phyloP scores from a whole-genome alignment of 108 stramenopile genomes.

The Pseudonitzschia delicatissima region DNA sequence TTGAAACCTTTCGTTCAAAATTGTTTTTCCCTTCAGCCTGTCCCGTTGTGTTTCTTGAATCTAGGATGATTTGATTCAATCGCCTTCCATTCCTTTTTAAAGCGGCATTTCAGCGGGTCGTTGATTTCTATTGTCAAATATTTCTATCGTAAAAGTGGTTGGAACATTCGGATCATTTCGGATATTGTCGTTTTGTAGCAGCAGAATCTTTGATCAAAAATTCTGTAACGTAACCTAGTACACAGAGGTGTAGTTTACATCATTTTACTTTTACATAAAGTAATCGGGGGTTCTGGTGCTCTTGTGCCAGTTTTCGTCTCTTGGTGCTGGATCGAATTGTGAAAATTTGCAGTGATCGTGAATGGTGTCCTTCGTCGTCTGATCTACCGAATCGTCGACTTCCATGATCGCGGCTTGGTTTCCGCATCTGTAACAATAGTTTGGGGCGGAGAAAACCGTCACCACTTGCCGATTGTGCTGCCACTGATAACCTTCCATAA shows the following conservation, averaged over 20 bases:
- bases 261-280: slow-evolving; percentile 72
- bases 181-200: no score
- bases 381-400: slow-evolving; percentile 56
- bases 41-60: no score
- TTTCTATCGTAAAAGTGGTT: no score
- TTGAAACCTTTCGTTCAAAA: no score
- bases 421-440: slow-evolving; percentile 69
- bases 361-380: slow-evolving; percentile 61
- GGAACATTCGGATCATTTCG: no score
- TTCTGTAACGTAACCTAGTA: background rate
- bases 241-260: background rate
- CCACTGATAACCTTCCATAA: slow-evolving; percentile 93
- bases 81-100: no score
- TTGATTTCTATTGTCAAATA: no score
- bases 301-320: slow-evolving; percentile 91
- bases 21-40: no score
- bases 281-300: slow-evolving; percentile 93
- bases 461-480: slow-evolving; percentile 85
- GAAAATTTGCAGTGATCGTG: slow-evolving; percentile 71
- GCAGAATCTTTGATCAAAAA: no score
- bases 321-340: slow-evolving; percentile 96
- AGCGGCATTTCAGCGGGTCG: no score
- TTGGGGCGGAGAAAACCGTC: slow-evolving; percentile 96
- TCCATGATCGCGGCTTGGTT: slow-evolving; percentile 98
- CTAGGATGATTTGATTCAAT: no score